phyloP scores from a whole-genome alignment of 2,329 filamentous ascomycete species.

The Beauveria varroae region DNA sequence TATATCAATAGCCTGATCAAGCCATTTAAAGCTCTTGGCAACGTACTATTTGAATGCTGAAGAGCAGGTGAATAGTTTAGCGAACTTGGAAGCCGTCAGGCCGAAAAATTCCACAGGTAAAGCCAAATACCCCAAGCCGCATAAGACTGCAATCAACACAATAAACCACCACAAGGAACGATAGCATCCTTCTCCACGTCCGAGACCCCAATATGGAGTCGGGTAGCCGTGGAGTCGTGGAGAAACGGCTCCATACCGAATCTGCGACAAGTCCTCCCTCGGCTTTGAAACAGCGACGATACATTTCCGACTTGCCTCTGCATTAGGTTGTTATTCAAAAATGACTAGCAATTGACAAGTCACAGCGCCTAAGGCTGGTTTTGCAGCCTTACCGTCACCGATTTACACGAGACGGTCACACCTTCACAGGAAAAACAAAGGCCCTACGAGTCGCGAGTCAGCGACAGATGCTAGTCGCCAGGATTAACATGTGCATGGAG shows the following conservation, averaged over 20 bases:
- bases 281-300: background rate
- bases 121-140: background rate
- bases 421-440: too few relatives aligned
- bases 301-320: background rate
- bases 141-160: background rate
- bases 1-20: too few relatives aligned
- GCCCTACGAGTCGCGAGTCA: too few relatives aligned
- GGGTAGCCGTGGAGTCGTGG: background rate
- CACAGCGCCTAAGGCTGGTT: background rate
- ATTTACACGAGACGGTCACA: too few relatives aligned
- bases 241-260: background rate
- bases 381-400: too few relatives aligned
- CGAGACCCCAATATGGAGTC: background rate
- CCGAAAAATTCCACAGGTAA: background rate
- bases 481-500: too few relatives aligned
- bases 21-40: background rate
- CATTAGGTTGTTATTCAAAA: background rate
- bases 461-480: too few relatives aligned
- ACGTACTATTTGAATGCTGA: background rate
- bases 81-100: background rate
- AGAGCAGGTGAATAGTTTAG: background rate
- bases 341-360: background rate
- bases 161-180: background rate
- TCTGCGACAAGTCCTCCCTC: background rate
- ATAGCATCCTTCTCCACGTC: background rate